phyloP scores from a whole-genome alignment of 768 basidiomycete species.

The Kwoniella dendrophila region DNA sequence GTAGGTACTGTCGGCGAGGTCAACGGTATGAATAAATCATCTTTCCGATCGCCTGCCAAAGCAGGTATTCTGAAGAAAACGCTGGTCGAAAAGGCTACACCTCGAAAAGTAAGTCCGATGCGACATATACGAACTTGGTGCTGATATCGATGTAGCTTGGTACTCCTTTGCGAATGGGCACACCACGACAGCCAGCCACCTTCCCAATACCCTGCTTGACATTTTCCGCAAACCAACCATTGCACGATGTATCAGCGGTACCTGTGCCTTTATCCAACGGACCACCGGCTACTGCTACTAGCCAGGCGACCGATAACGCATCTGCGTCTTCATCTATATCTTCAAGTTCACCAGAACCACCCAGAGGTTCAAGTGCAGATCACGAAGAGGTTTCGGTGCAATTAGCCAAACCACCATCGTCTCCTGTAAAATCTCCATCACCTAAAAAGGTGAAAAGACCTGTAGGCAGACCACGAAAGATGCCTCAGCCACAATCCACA shows the following conservation, averaged over 20 bases:
- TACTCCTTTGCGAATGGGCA: conserved; percentile 34
- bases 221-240: neutral
- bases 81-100: conserved; percentile 7
- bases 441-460: conserved; percentile 4
- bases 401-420: conserved; percentile 22
- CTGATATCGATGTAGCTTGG: conserved; percentile 22
- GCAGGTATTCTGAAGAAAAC: conserved; percentile 6
- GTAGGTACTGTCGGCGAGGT: conserved; percentile 23
- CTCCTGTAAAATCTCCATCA: conserved; percentile 15
- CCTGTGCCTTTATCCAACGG: conserved; percentile 9
- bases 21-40: conserved; percentile 1
- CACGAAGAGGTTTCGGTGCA: conserved; percentile 37
- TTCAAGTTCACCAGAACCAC: conserved; percentile 14
- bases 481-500: neutral
- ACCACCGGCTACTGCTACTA: conserved; percentile 28
- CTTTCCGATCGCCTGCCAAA: conserved; percentile 25
- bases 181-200: conserved; percentile 16
- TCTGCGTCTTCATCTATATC: conserved; percentile 8
- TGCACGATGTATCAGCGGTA: conserved; percentile 19
- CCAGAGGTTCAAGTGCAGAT: conserved; percentile 38
- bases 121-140: neutral
- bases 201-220: neutral
- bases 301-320: conserved; percentile 13
- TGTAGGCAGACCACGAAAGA: conserved; percentile 6
- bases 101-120: conserved; percentile 25